Percentiles rank a stretch among this genome's conserved stretches.
phyloP scores from a whole-genome alignment of 2,329 filamentous ascomycete species.

The Claviceps spartinae region DNA sequence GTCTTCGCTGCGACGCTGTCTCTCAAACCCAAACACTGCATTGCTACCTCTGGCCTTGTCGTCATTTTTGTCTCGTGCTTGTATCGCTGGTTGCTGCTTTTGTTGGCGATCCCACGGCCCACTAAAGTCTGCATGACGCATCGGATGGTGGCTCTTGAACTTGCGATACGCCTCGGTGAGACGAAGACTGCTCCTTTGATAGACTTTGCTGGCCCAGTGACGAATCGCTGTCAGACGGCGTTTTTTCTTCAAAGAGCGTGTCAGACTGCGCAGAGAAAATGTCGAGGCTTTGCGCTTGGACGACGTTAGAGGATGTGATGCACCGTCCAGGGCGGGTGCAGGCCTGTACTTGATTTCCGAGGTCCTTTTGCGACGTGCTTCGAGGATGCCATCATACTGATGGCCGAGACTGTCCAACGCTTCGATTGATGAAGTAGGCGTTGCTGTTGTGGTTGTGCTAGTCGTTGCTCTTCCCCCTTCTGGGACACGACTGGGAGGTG shows the following conservation, averaged over 20 bases:
- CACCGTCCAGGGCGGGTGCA: slow-evolving; percentile 4
- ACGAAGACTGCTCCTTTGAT: slow-evolving; percentile 12
- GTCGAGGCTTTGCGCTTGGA: slow-evolving; percentile 19
- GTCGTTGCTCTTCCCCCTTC: background rate
- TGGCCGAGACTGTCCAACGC: slow-evolving; percentile 6
- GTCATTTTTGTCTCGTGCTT: slow-evolving; percentile 9
- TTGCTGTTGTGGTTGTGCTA: background rate
- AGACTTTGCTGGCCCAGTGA: slow-evolving; percentile 17
- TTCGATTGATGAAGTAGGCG: background rate
- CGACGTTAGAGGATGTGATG: background rate
- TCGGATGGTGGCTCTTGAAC: slow-evolving; percentile 14
- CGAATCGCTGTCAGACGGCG: slow-evolving; percentile 14
- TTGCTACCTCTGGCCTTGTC: slow-evolving; percentile 13
- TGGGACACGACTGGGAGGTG: background rate
- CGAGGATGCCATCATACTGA: slow-evolving; percentile 14
- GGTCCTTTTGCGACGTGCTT: slow-evolving; percentile 9
- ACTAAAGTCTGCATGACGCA: background rate
- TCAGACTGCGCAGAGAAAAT: slow-evolving; percentile 17
- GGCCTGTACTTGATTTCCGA: slow-evolving; percentile 4
- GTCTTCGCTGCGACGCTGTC: slow-evolving; percentile 12
- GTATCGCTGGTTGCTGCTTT: background rate
- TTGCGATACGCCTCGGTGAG: slow-evolving; percentile 14
- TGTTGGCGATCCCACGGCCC: background rate
- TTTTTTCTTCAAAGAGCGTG: slow-evolving; percentile 14
- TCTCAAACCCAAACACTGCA: slow-evolving; percentile 14